phyloP scores from a whole-genome alignment of 176 grass and related monocot species.

The Echinochloa phyllopogon region DNA sequence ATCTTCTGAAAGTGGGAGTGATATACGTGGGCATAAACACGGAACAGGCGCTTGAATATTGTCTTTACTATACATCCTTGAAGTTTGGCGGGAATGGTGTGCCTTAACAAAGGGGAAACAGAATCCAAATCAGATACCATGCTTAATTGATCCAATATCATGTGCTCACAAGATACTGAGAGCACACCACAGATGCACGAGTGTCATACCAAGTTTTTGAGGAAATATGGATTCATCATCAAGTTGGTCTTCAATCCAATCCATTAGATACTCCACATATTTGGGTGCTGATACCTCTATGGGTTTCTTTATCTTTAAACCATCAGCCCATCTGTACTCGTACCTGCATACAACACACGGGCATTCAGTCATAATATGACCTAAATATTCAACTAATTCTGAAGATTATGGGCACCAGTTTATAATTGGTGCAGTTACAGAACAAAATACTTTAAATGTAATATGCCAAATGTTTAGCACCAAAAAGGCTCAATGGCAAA shows the following conservation, averaged over 20 bases:
- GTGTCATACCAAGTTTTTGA: slow-evolving; percentile 88
- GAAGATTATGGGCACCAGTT: slow-evolving; percentile 5
- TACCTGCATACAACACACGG: slow-evolving; percentile 63
- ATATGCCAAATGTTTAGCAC: slow-evolving; percentile 17
- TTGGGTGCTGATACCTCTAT: slow-evolving; percentile 99
- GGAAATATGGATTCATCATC: slow-evolving; percentile 98
- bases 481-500: background rate
- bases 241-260: slow-evolving; percentile 98
- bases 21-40: slow-evolving; percentile 96
- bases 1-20: slow-evolving; percentile 99
- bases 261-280: slow-evolving; percentile 98
- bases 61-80: slow-evolving; percentile 98
- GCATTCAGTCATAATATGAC: slow-evolving; percentile 3
- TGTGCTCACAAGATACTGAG: background rate
- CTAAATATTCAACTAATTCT: slow-evolving; percentile 27
- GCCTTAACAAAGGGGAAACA: slow-evolving; percentile 46
- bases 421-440: background rate
- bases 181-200: background rate
- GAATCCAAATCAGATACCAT: background rate
- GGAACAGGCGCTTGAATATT: slow-evolving; percentile 95
- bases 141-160: background rate
- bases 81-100: slow-evolving; percentile 92
- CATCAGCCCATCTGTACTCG: slow-evolving; percentile 98
- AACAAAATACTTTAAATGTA: background rate
- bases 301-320: slow-evolving; percentile 98